Evolutionary conservation across 2,329 filamentous ascomycete genomes (phyloP).

Genomic region (Cladosporium sp.): DNA sequence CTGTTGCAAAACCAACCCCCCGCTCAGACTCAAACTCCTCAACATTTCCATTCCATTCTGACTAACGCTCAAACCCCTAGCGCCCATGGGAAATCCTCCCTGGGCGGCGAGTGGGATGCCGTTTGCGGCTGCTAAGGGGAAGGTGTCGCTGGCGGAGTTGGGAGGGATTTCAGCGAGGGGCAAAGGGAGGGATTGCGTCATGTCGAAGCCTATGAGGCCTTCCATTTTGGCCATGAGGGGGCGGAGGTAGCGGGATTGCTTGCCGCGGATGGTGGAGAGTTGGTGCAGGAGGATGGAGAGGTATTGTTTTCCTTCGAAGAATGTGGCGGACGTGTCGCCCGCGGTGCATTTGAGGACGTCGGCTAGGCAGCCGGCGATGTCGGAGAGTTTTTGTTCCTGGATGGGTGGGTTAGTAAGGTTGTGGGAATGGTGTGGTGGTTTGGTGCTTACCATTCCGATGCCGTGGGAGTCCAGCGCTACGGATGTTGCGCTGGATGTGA

Average conservation of each 20-base stretch:
- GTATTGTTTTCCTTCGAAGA: conserved; percentile 31
- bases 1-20: conserved; percentile 19
- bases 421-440: no score
- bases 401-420: neutral
- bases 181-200: conserved; percentile 18
- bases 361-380: conserved; percentile 33
- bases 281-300: conserved; percentile 28
- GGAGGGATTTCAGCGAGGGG: conserved; percentile 13
- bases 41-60: conserved; percentile 27
- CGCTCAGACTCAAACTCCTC: conserved; percentile 26
- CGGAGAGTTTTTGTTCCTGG: conserved; percentile 34
- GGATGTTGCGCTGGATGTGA: conserved; percentile 25
- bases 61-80: conserved; percentile 3
- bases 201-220: conserved; percentile 24
- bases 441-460: conserved; percentile 31
- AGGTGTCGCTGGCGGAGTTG: neutral
- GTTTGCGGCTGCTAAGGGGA: conserved; percentile 9
- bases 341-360: conserved; percentile 33
- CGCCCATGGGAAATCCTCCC: conserved; percentile 21
- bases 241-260: conserved; percentile 31
- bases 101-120: conserved; percentile 10
- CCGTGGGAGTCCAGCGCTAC: conserved; percentile 32
- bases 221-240: conserved; percentile 31
- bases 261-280: conserved; percentile 33
- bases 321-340: conserved; percentile 29